phyloP scores from a whole-genome alignment of 495 filamentous ascomycete species.

The Cryomyces minteri region DNA sequence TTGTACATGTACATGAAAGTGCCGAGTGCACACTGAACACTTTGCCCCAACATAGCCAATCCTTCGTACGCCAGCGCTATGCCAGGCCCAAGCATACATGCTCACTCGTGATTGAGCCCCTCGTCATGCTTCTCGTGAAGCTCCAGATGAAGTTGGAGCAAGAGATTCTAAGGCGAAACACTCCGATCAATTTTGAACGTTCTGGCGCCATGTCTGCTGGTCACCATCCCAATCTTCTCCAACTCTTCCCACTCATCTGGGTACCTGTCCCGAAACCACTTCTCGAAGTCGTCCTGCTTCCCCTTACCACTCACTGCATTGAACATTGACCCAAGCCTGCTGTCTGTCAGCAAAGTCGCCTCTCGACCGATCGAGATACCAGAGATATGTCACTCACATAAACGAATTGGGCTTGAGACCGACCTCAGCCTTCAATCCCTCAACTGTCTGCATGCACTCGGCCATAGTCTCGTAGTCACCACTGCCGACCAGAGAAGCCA shows the following conservation, averaged over 20 bases:
- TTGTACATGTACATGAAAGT: no score
- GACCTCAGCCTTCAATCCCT: slow-evolving; percentile 41
- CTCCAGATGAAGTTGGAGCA: no score
- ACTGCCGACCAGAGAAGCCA: slow-evolving; percentile 53
- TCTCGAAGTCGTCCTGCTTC: slow-evolving; percentile 46
- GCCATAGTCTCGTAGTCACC: no score
- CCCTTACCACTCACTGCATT: slow-evolving; percentile 43
- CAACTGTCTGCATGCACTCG: no score
- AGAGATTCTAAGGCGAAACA: slow-evolving; percentile 4
- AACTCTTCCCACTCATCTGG: slow-evolving; percentile 50
- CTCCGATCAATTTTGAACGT: slow-evolving; percentile 13
- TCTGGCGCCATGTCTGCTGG: slow-evolving; percentile 2
- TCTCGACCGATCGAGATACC: slow-evolving; percentile 4
- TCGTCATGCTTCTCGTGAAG: no score
- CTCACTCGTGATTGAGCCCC: no score
- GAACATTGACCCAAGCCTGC: slow-evolving; percentile 51
- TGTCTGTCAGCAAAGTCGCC: slow-evolving; percentile 10
- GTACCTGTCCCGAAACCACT: slow-evolving; percentile 50
- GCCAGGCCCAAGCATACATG: no score
- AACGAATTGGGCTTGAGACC: slow-evolving; percentile 44
- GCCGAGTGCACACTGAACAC: no score
- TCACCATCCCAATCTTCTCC: slow-evolving; percentile 13
- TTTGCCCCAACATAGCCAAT: no score
- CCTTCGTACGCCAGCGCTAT: no score
- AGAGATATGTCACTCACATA: slow-evolving; percentile 39